These are phyloP conservation scores for Aspergillus glaucus DNA, from an alignment of 2,329 filamentous ascomycete genomes.

Conservation along the genomic window DNA sequence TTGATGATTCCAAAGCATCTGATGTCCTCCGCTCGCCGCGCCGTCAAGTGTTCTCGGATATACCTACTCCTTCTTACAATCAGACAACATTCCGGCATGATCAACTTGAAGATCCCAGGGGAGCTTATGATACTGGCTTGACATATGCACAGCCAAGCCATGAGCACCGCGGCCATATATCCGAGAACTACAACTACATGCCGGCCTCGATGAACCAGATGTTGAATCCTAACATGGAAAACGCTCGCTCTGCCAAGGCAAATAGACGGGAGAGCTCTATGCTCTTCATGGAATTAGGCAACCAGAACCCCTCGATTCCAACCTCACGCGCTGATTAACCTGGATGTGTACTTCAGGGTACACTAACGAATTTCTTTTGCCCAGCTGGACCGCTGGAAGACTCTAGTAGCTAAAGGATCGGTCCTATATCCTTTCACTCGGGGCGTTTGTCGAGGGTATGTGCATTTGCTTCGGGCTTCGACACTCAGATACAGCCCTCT, in stretches of 20 bases:
- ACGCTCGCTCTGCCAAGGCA: slow-evolving; percentile 34
- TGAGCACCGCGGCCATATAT: slow-evolving; percentile 30
- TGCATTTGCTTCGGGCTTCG: too few relatives aligned
- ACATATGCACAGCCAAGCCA: slow-evolving; percentile 47
- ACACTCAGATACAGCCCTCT: too few relatives aligned
- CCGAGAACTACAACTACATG: slow-evolving; percentile 21
- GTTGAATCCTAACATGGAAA: slow-evolving; percentile 32
- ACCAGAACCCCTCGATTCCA: slow-evolving; percentile 21
- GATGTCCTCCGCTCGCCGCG: slow-evolving; percentile 59
- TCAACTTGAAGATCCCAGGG: slow-evolving; percentile 21
- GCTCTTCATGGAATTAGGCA: slow-evolving; percentile 37
- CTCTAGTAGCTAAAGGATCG: too few relatives aligned
- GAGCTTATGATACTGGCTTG: slow-evolving; percentile 39
- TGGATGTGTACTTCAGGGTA: background rate
- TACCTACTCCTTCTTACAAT: slow-evolving; percentile 59
- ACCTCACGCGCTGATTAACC: slow-evolving; percentile 15
- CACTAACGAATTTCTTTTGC: background rate
- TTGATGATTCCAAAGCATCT: slow-evolving; percentile 37
- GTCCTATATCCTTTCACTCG: too few relatives aligned
- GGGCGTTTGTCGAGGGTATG: too few relatives aligned
- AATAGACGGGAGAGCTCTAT: slow-evolving; percentile 46
- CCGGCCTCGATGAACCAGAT: slow-evolving; percentile 34
- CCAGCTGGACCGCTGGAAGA: background rate
- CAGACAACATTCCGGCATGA: slow-evolving; percentile 46
- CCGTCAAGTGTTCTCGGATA: slow-evolving; percentile 59